phyloP scores from a whole-genome alignment of 2,329 filamentous ascomycete species.

The Bipolaris zeicola region DNA sequence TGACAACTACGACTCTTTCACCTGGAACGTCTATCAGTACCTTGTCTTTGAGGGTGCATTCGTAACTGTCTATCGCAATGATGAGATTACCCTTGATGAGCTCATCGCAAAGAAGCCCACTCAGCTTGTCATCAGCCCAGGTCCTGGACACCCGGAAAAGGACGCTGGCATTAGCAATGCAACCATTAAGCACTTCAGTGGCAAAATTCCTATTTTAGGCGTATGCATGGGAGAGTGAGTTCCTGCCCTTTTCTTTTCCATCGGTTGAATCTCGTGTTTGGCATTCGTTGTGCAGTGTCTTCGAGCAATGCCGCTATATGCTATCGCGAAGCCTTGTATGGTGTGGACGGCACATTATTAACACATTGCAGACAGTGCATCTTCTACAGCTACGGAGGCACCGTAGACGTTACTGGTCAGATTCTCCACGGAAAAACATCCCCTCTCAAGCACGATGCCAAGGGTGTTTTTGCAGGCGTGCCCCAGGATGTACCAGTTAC shows the following conservation, averaged over 20 bases:
- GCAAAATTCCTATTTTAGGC: constrained; percentile 94
- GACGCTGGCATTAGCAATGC: constrained; percentile 94
- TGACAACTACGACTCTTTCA: constrained; percentile 99
- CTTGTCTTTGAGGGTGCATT: constrained; percentile 92
- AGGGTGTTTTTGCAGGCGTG: constrained; percentile 88
- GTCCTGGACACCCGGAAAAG: constrained; percentile 87
- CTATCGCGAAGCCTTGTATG: neutral
- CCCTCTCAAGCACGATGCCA: constrained; percentile 82
- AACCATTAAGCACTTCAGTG: constrained; percentile 87
- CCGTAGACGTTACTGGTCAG: constrained; percentile 90
- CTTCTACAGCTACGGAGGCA: constrained; percentile 88
- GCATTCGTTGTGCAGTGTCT: neutral
- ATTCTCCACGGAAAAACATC: constrained; percentile 98
- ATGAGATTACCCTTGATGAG: constrained; percentile 85
- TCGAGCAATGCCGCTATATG: neutral
- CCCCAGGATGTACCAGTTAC: constrained; percentile 84
- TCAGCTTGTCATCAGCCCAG: constrained; percentile 92
- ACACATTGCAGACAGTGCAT: constrained; percentile 77
- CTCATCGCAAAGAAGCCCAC: constrained; percentile 84
- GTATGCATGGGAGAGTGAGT: constrained; percentile 96
- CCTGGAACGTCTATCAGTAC: constrained; percentile 99
- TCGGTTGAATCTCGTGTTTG: neutral
- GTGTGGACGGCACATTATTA: neutral
- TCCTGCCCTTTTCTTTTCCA: neutral
- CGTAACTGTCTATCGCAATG: constrained; percentile 89